These are phyloP conservation scores for Xylariales sp. DNA, from an alignment of 2,329 filamentous ascomycete species.

Conservation along the genomic window DNA sequence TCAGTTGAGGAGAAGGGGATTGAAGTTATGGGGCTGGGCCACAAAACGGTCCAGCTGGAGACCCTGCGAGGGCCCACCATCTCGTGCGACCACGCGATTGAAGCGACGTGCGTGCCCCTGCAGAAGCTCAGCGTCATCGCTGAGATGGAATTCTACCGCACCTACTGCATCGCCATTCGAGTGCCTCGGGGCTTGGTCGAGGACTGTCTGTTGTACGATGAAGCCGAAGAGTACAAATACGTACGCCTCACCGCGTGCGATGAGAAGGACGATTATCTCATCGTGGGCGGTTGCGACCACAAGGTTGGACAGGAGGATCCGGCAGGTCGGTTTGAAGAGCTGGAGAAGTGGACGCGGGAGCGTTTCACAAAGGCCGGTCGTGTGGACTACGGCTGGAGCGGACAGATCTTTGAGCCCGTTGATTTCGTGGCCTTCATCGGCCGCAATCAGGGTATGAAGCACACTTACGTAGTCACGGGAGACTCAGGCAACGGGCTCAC, in stretches of 20 bases:
- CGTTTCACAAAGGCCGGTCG: conserved; percentile 44
- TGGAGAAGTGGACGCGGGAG: conserved; percentile 48
- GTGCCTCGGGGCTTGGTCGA: conserved; percentile 47
- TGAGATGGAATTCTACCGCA: conserved; percentile 48
- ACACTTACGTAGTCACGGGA: conserved; percentile 50
- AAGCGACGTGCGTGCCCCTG: conserved; percentile 51
- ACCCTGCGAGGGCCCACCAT: conserved; percentile 43
- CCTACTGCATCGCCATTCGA: conserved; percentile 52
- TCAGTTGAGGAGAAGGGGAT: conserved; percentile 43
- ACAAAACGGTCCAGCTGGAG: conserved; percentile 39
- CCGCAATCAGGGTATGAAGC: conserved; percentile 45
- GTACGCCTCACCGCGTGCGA: conserved; percentile 49
- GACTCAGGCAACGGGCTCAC: conserved; percentile 56
- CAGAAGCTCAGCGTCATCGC: conserved; percentile 50
- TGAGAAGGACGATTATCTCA: conserved; percentile 47
- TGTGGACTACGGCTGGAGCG: conserved; percentile 53
- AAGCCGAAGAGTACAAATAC: conserved; percentile 51
- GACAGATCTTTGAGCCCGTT: conserved; percentile 51
- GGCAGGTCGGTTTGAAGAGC: conserved; percentile 40
- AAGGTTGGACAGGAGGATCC: conserved; percentile 50
- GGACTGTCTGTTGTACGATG: conserved; percentile 52
- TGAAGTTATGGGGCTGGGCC: conserved; percentile 36
- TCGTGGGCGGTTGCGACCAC: conserved; percentile 54
- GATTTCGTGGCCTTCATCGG: conserved; percentile 54
- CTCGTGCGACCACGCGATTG: conserved; percentile 42